A percentile compares a stretch with the other conserved stretches of the same genome.
phyloP scores from a whole-genome alignment of 495 filamentous ascomycete genomes.

The Lasiosphaeria miniovina region DNA sequence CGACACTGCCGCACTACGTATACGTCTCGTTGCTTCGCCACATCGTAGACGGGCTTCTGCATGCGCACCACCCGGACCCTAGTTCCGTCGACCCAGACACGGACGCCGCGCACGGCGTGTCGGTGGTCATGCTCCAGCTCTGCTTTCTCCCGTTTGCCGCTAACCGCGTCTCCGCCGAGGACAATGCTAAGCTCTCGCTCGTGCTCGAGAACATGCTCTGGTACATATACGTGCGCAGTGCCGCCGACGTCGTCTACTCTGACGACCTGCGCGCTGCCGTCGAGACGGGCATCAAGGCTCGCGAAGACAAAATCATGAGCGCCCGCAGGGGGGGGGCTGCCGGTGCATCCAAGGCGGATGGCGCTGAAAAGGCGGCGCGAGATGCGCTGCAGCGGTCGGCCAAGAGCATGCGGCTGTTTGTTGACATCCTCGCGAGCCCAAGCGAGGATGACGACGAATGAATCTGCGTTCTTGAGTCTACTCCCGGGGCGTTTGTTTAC shows the following conservation, averaged over 20 bases:
- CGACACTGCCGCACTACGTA: constrained; percentile 45
- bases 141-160: constrained; percentile 74
- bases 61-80: constrained; percentile 45
- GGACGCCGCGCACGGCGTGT: constrained; percentile 45
- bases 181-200: constrained; percentile 80
- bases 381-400: constrained; percentile 37
- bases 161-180: constrained; percentile 54
- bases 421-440: constrained; percentile 20
- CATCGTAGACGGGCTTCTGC: constrained; percentile 61
- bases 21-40: constrained; percentile 63
- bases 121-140: constrained; percentile 56
- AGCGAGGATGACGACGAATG: too few species aligned
- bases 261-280: constrained; percentile 50
- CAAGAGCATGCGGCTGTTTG: constrained; percentile 35
- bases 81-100: constrained; percentile 34
- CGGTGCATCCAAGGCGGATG: constrained; percentile 17
- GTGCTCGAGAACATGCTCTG: constrained; percentile 69
- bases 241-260: constrained; percentile 38
- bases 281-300: constrained; percentile 59
- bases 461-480: too few species aligned
- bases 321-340: neutral
- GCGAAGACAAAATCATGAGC: constrained; percentile 50
- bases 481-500: too few species aligned
- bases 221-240: constrained; percentile 46
- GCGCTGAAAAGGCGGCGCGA: constrained; percentile 29